These are phyloP conservation scores for Entamoeba dispar DNA, from an alignment of 208 protist species.

Conservation along the genomic window DNA sequence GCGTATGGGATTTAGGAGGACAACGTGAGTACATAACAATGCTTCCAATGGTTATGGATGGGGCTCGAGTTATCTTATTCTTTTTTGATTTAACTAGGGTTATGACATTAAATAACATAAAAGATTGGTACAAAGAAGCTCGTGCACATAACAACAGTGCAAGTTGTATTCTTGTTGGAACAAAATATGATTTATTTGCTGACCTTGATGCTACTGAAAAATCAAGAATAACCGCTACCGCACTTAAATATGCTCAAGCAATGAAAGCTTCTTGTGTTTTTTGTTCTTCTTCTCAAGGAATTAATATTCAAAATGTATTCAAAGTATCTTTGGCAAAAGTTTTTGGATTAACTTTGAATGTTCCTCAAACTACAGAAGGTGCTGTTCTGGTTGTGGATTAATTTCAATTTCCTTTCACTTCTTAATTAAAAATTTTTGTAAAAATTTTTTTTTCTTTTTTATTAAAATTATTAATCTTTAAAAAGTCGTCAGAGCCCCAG, in stretches of 20 bases:
- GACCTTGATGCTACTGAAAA: conserved; percentile 43
- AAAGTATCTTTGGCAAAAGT: conserved; percentile 56
- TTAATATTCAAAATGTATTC: conserved; percentile 66
- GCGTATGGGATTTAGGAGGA: conserved; percentile 65
- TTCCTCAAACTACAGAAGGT: neutral
- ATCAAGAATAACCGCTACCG: conserved; percentile 44
- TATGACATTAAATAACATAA: conserved; percentile 47
- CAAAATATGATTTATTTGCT: conserved; percentile 59
- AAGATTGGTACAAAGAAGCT: conserved; percentile 60
- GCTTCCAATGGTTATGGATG: conserved; percentile 62
- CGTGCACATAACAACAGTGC: conserved; percentile 54
- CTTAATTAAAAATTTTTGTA: too few relatives aligned
- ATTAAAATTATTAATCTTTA: too few relatives aligned
- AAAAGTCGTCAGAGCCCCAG: too few relatives aligned
- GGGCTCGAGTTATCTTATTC: conserved; percentile 59
- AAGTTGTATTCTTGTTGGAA: conserved; percentile 57
- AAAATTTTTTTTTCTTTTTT: too few relatives aligned
- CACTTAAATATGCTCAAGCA: conserved; percentile 52
- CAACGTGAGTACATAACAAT: conserved; percentile 58
- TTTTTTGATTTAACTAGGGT: conserved; percentile 62
- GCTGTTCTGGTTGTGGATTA: neutral
- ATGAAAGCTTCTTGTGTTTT: conserved; percentile 67
- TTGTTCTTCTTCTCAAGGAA: conserved; percentile 42
- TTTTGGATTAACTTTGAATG: conserved; percentile 41
- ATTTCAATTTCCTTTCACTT: too few relatives aligned